These are phyloP conservation scores for Trichophyton benhamiae DNA, from an alignment of 2,329 filamentous ascomycete species.

Conservation along the genomic window DNA sequence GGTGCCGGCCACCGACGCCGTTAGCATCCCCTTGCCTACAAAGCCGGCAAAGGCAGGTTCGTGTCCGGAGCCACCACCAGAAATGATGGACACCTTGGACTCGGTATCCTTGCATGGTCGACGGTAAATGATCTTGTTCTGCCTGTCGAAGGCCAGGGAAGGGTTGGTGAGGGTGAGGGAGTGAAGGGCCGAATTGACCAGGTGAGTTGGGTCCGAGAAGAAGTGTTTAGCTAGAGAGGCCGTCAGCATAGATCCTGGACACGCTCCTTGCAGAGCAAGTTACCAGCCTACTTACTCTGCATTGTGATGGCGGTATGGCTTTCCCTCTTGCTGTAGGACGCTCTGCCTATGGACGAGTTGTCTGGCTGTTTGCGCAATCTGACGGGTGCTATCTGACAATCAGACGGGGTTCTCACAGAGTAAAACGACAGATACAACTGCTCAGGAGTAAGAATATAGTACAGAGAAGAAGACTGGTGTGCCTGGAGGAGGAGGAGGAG, in stretches of 20 bases:
- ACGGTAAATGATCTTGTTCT: slow-evolving; percentile 75
- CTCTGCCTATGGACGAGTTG: background rate
- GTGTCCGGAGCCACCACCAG: slow-evolving; percentile 80
- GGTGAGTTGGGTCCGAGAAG: slow-evolving; percentile 66
- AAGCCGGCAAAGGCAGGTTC: slow-evolving; percentile 80
- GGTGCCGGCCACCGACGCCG: slow-evolving; percentile 71
- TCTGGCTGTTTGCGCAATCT: background rate
- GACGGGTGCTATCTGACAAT: background rate
- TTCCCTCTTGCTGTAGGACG: background rate
- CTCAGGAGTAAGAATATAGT: background rate
- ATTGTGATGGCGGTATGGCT: slow-evolving; percentile 15
- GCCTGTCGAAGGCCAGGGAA: slow-evolving; percentile 60
- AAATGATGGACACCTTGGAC: slow-evolving; percentile 65
- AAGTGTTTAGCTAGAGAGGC: slow-evolving; percentile 57
- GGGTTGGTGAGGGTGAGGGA: slow-evolving; percentile 76
- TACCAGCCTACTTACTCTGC: slow-evolving; percentile 22
- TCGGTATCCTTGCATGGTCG: slow-evolving; percentile 41
- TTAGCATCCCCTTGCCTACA: slow-evolving; percentile 69
- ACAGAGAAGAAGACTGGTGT: background rate
- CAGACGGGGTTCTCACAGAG: background rate
- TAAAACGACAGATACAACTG: background rate
- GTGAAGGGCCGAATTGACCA: slow-evolving; percentile 65
- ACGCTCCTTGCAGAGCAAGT: slow-evolving; percentile 1
- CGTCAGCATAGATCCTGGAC: slow-evolving; percentile 5
- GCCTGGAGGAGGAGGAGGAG: background rate